Conservation (phyloP, 2,329 filamentous ascomycete genomes). For the Truncatella angustata region DNA sequence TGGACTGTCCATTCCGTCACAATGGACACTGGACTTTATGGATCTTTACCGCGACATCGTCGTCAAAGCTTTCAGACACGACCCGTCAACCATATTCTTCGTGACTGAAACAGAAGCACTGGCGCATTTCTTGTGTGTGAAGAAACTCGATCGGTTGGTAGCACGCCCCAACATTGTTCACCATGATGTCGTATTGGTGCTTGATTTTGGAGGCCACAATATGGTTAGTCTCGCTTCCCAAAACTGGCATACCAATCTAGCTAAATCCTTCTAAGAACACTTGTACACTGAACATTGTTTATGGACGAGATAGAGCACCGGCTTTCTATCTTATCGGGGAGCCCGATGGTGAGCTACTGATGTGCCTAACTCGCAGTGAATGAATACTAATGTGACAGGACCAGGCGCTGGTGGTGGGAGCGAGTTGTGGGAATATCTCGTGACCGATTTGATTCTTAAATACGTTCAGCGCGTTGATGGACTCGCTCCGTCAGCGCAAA, state of each 20-base stretch:
- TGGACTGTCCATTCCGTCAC: conserved; percentile 14
- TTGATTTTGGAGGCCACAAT: conserved; percentile 16
- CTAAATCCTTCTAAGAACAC: conserved; percentile 9
- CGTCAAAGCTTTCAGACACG: neutral
- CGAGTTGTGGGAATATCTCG: conserved; percentile 13
- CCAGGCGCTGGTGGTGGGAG: conserved; percentile 12
- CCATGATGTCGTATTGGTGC: conserved; percentile 11
- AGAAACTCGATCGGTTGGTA: conserved; percentile 5
- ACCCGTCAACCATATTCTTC: conserved; percentile 3
- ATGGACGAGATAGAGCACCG: conserved; percentile 5
- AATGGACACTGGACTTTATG: conserved; percentile 15
- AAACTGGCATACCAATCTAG: neutral
- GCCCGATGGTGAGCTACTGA: conserved; percentile 7
- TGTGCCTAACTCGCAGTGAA: neutral
- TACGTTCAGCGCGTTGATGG: neutral
- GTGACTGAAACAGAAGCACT: conserved; percentile 14
- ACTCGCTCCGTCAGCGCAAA: neutral
- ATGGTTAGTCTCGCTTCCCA: conserved; percentile 10
- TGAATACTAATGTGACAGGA: neutral
- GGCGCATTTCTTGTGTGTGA: conserved; percentile 11
- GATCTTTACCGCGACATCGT: conserved; percentile 13
- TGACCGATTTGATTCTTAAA: neutral
- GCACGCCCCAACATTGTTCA: neutral
- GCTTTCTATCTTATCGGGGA: conserved; percentile 11
- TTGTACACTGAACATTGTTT: conserved; percentile 13